These are phyloP conservation scores for Verticillium longisporum DNA, from an alignment of 2,329 filamentous ascomycete species.

Conservation along the genomic window DNA sequence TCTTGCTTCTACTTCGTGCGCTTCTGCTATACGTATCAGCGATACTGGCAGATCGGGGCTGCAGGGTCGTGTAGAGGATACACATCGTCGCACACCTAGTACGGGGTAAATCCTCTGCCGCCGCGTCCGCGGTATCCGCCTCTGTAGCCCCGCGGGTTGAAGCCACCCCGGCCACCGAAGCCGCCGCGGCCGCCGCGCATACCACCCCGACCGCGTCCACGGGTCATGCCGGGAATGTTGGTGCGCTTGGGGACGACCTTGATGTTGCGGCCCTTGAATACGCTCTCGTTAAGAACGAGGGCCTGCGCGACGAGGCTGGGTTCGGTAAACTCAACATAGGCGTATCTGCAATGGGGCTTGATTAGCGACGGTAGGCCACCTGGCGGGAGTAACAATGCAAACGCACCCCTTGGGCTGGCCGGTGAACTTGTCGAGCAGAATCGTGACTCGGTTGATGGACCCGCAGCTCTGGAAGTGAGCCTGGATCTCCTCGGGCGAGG, in stretches of 20 bases:
- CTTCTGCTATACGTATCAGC: not conserved
- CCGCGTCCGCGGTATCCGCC: conserved; percentile 62
- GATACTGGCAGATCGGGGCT: not conserved
- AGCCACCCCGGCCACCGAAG: conserved; percentile 45
- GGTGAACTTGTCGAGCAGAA: conserved; percentile 95
- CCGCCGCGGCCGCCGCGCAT: conserved; percentile 44
- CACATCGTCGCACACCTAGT: conserved; percentile 32
- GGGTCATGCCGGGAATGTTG: conserved; percentile 89
- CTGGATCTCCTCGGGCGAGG: conserved; percentile 95
- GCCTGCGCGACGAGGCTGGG: conserved; percentile 88
- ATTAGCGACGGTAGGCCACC: not conserved
- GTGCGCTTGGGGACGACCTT: conserved; percentile 95
- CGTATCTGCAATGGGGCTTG: conserved; percentile 59
- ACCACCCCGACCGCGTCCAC: conserved; percentile 61
- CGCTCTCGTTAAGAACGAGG: conserved; percentile 90
- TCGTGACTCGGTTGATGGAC: conserved; percentile 96
- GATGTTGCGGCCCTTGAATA: conserved; percentile 89
- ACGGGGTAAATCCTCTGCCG: conserved; percentile 58
- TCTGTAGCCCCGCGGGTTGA: conserved; percentile 50
- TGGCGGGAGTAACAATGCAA: not conserved
- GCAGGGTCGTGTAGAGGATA: not conserved
- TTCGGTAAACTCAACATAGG: conserved; percentile 97
- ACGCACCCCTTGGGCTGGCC: conserved; percentile 97
- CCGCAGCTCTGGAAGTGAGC: conserved; percentile 97
- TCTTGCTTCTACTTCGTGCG: not conserved